Base-by-base conservation (phyloP, 495 filamentous ascomycete species). In the Chaetomium cochliodes region DNA sequence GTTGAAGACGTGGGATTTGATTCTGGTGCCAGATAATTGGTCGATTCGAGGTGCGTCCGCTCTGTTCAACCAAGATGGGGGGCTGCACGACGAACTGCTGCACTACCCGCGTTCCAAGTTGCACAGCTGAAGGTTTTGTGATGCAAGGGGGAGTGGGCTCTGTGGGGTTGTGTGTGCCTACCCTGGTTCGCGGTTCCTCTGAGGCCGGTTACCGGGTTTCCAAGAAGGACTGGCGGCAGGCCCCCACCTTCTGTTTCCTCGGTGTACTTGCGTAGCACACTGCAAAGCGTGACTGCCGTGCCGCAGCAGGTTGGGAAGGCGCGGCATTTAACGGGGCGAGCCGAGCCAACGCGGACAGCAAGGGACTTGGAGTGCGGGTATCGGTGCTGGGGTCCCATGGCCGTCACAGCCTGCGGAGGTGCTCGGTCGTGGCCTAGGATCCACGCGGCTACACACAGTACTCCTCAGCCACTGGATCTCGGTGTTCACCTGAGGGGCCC, bases 1-100 rank as follows among this genome's bases (percentile, higher is more conserved):
- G 64, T 70, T 53, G 67, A 46, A 25, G 33, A 25, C 15, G 41
- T 4, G 13, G 44, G 67, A 72, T 73, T 73, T 66, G 67, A 58
- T 67, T 71, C 56, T 20, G 33, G 47, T 5, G 4, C 0, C 4
- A 42, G 42, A 42, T 71, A 28, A 69, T 73, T 73, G 70, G 70
- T 62, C 47, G 28, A 23, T 16, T 18, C 13, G 22, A 25, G n/a
- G 46, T 2, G 59, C 26, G 8, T n/a, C 30, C 16, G 53, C 37
- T 20, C n/a, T 33, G 30, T 62, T 41, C 13, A 42, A n/a, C 51
- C 41, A 39, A 44, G 60, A 41, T 44, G 37, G 46, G 66, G 41
- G 41, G 15, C 15, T 50, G 47, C 49, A 51, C 46, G 39, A 11
- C n/a, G 25, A 7, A 25, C 20, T 20, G 8, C 20, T 50, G 20